Evolutionary conservation across 1,139 yeast genomes (phyloP).

Genomic region (Meyerozyma elateridarum): DNA sequence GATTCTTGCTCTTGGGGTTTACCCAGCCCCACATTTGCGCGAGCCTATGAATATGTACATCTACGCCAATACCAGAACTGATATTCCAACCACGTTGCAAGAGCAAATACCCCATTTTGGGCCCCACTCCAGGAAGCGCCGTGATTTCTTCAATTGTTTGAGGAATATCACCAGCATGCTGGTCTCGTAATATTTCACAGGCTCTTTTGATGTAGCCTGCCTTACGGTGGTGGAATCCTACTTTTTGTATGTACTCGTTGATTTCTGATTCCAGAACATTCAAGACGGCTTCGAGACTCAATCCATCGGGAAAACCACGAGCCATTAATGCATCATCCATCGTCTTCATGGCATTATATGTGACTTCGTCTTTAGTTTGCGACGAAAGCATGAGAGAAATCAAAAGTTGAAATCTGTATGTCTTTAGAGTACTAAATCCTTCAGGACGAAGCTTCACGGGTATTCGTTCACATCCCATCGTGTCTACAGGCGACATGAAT

Average conservation of each 20-base stretch:
- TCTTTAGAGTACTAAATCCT: constrained; percentile 24
- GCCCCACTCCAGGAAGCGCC: constrained; percentile 88
- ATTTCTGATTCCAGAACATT: constrained; percentile 52
- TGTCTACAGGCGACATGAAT: constrained; percentile 77
- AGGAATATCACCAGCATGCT: constrained; percentile 66
- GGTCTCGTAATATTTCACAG: constrained; percentile 46
- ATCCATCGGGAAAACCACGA: constrained; percentile 27
- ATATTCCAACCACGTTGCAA: constrained; percentile 79
- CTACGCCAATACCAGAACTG: constrained; percentile 84
- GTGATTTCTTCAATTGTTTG: constrained; percentile 60
- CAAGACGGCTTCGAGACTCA: constrained; percentile 29
- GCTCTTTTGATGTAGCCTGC: constrained; percentile 65
- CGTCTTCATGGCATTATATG: constrained; percentile 63
- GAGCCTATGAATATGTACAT: constrained; percentile 83
- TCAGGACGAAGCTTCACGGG: constrained; percentile 33
- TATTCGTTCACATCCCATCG: constrained; percentile 80
- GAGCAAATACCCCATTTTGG: constrained; percentile 86
- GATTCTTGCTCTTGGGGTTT: constrained; percentile 46
- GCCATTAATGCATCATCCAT: constrained; percentile 44
- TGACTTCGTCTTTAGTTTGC: constrained; percentile 89
- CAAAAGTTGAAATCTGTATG: constrained; percentile 67
- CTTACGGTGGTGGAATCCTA: constrained; percentile 84
- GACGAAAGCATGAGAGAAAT: constrained; percentile 83
- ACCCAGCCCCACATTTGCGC: constrained; percentile 85
- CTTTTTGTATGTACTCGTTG: constrained; percentile 65